These are phyloP conservation scores for Epithele typhae DNA, from an alignment of 768 basidiomycete genomes.

Conservation along the genomic window DNA sequence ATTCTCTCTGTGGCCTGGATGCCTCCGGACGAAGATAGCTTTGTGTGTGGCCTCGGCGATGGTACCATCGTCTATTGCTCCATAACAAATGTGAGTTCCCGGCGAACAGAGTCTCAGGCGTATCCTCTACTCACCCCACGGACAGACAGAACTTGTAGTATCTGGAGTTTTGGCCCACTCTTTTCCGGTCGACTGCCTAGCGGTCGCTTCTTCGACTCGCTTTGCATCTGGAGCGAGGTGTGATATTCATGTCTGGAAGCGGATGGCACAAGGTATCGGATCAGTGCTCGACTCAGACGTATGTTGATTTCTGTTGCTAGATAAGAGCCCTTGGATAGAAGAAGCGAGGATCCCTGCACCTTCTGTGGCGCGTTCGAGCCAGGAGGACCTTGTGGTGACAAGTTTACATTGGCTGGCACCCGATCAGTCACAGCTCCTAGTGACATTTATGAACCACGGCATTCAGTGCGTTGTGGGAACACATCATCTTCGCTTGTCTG, in stretches of 20 bases:
- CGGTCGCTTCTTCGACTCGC: neutral
- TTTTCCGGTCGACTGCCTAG: constrained; percentile 2
- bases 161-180: constrained; percentile 3
- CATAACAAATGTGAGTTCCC: neutral
- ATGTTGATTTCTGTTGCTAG: no score
- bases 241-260: constrained; percentile 1
- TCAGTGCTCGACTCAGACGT: no score
- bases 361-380: no score
- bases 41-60: constrained; percentile 8
- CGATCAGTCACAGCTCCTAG: neutral
- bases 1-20: neutral
- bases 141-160: neutral
- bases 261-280: no score
- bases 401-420: neutral
- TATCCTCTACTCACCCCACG: neutral
- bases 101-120: no score
- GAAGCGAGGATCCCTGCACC: no score
- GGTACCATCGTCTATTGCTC: neutral
- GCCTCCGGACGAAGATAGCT: neutral
- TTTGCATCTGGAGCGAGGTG: constrained; percentile 2
- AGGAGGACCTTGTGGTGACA: neutral
- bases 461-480: constrained; percentile 1
- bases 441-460: constrained; percentile 8
- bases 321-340: no score
- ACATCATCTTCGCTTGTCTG: no score